A percentile compares a stretch with the other conserved stretches of the same genome.
These are phyloP conservation scores for Phytophthora parvispora DNA, from an alignment of 352 stramenopile species.

Conservation along the genomic window DNA sequence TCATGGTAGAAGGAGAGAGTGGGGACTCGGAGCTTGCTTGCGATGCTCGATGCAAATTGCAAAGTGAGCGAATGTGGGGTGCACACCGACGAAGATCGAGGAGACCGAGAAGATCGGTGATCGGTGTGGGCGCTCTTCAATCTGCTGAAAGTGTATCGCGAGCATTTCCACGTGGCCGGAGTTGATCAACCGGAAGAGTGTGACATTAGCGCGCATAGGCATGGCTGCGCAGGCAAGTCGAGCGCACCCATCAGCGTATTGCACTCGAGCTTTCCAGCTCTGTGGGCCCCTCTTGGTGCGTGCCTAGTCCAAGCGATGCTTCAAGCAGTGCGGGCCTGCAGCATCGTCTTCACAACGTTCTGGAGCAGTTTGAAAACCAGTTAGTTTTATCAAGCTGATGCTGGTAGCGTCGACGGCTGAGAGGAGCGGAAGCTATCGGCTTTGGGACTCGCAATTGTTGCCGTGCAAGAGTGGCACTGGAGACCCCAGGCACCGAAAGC, in stretches of 20 bases:
- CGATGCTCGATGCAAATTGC: conserved; percentile 11
- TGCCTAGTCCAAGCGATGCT: no score
- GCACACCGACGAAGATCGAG: no score
- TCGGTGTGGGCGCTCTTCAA: not conserved
- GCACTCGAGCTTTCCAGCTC: not conserved
- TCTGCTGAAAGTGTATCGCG: not conserved
- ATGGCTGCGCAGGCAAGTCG: not conserved
- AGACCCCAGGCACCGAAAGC: not conserved
- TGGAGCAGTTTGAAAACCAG: no score
- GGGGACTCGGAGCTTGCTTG: not conserved
- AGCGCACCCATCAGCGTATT: conserved; percentile 1
- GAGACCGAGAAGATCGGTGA: not conserved
- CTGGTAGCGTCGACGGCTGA: no score
- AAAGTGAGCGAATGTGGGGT: conserved; percentile 6
- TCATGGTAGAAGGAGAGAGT: conserved; percentile 21
- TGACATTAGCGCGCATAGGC: conserved; percentile 13
- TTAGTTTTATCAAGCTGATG: no score
- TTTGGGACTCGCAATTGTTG: no score
- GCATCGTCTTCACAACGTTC: no score
- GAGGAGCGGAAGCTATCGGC: no score
- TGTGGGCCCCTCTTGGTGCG: no score
- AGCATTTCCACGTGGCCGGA: conserved; percentile 3
- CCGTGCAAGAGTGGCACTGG: not conserved
- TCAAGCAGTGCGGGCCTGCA: no score
- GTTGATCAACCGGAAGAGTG: not conserved